Base-by-base conservation (phyloP, 768 basidiomycete genomes). In the Agrocybe praecox region DNA sequence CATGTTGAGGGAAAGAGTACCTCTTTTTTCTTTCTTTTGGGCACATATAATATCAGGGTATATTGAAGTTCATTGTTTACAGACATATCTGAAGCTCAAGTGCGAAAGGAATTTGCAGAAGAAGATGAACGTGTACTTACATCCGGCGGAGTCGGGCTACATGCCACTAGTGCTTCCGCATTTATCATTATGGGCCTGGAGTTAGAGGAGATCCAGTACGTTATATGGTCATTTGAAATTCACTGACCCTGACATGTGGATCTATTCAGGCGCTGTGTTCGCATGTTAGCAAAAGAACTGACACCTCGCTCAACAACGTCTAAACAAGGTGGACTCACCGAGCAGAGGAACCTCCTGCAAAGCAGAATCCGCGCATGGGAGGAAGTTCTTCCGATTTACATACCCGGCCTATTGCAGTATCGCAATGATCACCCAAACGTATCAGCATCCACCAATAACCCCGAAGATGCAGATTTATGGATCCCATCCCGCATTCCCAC, bases 171-270 rank as follows among this genome's bases (percentile, higher is more conserved):
- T 18, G 40, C 62, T 6, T 49, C 57, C 5, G 42, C 36, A 4
- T 61, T 64, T 22, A 33, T 64, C 0, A 26, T n/a, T 1, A 44
- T 61, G 47, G 62, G 51, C 1, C 40, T 64, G 14, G 54, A 50
- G 4, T n/a, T 61, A 6, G 62, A 64, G 24, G 56, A 56, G 12
- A 14, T 49, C 2, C 62, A 64, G 62, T 64, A 26, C 42, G 56
- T 52, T 17, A 6, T 11, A n/a, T 36, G n/a, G n/a, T 49, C 26
- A 29, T 24, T 50, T 7, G 23, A 10, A 11, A 42, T 46, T 2
- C 23, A 6, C 21, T 14, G 11, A 26, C 17, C 15, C 26, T 53
- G 18, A 26, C 23, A 15, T 15, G 18, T 24, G 0, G 23, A 21
- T n/a, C 33, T n/a, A 1, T 21, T 1, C 19, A 63, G 62, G 44